Evolutionary conservation across 2,329 filamentous ascomycete genomes (phyloP), one percentile per base, ranked within the genome.

Genomic region (Neopestalotiopsis sp.): DNA sequence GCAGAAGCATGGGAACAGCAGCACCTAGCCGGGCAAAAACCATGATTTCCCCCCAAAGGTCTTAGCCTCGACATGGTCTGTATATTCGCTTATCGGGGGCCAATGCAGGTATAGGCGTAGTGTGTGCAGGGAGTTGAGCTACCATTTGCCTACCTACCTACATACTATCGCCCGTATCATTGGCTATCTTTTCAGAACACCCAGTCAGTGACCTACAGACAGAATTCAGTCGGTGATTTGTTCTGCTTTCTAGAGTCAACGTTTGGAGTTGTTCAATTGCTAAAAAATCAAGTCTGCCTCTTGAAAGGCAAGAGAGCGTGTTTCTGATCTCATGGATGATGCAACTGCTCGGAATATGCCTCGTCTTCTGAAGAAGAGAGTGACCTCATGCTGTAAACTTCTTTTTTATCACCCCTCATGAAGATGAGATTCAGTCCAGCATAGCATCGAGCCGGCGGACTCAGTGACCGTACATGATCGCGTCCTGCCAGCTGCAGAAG

Each of bases 11-110:
- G 34, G 34, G 34, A 38, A 10, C 34, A 49, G 45, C 12, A 49
- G 45, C 45, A 52, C 20, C 45, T n/a, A 52, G 45, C 45, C 45
- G 17, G 45, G 14, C 45, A 9, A 52, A 52, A 52, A 52, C 45
- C 45, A 52, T 52, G 45, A 52, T 52, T 52, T 52, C 45, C 45
- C 45, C 45, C 45, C 45, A 52, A 24, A 52, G 17, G 45, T 52
- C 45, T 52, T 52, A 52, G 45, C 45, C 17, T 52, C 17, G 20
- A 52, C 45, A 20, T 52, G 45, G 45, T 52, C 17, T 52, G 45
- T 52, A 52, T 52, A 52, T 52, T 52, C 45, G 45, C 45, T 52
- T 52, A 52, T 52, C 45, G 45, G 45, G 45, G 45, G 45, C 45
- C 45, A 52, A 52, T 52, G 45, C 45, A 52, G 45, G 45, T 52